phyloP scores from a whole-genome alignment of 139 green algal species.

The Closterium sp. region DNA sequence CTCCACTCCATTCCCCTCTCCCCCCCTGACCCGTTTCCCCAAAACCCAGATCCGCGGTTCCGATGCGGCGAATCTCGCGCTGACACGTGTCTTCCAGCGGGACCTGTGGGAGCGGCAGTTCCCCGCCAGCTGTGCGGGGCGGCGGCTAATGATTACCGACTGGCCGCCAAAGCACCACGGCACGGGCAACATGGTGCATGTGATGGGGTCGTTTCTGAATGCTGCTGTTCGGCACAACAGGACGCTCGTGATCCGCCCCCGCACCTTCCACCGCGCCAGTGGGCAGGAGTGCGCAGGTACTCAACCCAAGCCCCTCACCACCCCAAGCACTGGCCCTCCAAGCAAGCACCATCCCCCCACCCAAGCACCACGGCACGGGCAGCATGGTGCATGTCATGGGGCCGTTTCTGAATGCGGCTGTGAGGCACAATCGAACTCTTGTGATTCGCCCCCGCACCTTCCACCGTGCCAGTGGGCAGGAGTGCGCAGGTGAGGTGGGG shows the following conservation, averaged over 20 bases:
- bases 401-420: no score
- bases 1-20: background rate
- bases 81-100: conserved; percentile 21
- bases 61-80: conserved; percentile 10
- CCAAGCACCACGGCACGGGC: background rate
- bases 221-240: background rate
- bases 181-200: background rate
- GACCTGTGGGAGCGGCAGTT: conserved; percentile 30
- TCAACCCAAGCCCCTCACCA: no score
- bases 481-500: no score
- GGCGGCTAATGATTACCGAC: background rate
- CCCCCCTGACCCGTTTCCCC: no score
- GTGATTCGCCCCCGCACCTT: background rate
- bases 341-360: no score
- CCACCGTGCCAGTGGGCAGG: background rate
- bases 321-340: no score
- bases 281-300: background rate
- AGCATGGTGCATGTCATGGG: background rate
- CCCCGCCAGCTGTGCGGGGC: background rate
- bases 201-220: background rate
- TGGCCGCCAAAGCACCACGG: background rate
- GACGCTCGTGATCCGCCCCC: background rate
- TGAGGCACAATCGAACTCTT: background rate
- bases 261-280: background rate
- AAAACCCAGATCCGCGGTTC: background rate